phyloP scores from a whole-genome alignment of 2,329 filamentous ascomycete species.

The Diaporthe ampelina region DNA sequence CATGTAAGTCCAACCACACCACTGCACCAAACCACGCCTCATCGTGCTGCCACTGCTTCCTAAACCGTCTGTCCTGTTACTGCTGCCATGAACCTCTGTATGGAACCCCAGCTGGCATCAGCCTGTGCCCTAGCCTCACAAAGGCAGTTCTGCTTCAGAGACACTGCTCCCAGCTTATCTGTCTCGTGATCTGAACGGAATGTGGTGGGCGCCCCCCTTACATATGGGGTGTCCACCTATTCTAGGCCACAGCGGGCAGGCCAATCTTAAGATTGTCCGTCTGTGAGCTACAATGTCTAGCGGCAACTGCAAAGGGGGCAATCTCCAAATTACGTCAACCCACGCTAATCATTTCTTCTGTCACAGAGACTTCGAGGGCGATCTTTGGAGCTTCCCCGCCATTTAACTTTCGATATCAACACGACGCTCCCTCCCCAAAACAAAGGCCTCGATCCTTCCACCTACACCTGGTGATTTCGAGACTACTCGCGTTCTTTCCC shows the following conservation, averaged over 20 bases:
- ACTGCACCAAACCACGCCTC: background rate
- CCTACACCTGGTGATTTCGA: slow-evolving; percentile 4
- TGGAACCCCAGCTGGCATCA: background rate
- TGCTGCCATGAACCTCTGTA: background rate
- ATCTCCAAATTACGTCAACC: slow-evolving; percentile 37
- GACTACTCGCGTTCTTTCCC: background rate
- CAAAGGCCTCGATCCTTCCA: slow-evolving; percentile 17
- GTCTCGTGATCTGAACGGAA: background rate
- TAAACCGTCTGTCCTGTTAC: background rate
- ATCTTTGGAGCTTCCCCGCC: slow-evolving; percentile 34
- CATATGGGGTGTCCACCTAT: background rate
- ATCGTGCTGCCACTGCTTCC: background rate
- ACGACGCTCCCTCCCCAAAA: slow-evolving; percentile 5
- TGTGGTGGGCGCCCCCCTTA: no score
- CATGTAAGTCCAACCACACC: slow-evolving; percentile 34
- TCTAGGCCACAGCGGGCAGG: background rate
- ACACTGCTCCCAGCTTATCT: background rate
- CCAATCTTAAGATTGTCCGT: background rate
- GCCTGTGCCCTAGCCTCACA: background rate
- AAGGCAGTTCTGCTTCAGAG: background rate
- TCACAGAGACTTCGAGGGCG: slow-evolving; percentile 33
- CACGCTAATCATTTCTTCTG: slow-evolving; percentile 37
- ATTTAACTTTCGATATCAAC: slow-evolving; percentile 35
- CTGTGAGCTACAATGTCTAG: background rate
- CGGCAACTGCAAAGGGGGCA: slow-evolving; percentile 1